These are phyloP conservation scores for Clitopilus passeckerianus DNA, from an alignment of 768 basidiomycete species.

Conservation along the genomic window DNA sequence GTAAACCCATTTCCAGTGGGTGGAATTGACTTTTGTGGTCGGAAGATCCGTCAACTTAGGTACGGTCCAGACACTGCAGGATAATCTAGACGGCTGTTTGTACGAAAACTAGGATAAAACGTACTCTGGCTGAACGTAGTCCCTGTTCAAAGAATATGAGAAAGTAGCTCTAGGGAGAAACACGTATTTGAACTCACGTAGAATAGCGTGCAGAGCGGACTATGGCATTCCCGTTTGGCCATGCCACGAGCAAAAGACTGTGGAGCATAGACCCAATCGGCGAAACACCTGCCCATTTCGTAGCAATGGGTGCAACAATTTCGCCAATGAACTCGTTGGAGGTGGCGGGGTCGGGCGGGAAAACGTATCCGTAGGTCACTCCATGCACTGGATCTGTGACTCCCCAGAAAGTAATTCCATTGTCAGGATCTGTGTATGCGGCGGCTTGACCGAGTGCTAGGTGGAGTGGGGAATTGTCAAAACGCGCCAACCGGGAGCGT, in stretches of 20 bases:
- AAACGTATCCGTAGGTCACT: constrained; percentile 44
- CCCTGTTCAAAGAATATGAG: constrained; percentile 22
- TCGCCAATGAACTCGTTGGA: constrained; percentile 58
- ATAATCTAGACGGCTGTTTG: neutral
- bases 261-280: constrained; percentile 51
- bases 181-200: constrained; percentile 32
- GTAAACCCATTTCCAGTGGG: constrained; percentile 67
- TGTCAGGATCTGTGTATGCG: constrained; percentile 45
- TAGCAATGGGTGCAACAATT: constrained; percentile 49
- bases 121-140: constrained; percentile 47
- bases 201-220: constrained; percentile 49
- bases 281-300: constrained; percentile 50
- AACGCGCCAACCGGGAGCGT: neutral
- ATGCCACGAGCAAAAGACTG: constrained; percentile 54
- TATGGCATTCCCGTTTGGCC: constrained; percentile 50
- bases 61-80: constrained; percentile 35
- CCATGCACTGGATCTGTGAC: constrained; percentile 33
- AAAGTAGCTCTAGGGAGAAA: neutral
- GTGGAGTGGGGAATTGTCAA: neutral
- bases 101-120: constrained; percentile 7
- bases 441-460: constrained; percentile 37
- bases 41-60: constrained; percentile 49
- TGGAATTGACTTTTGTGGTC: constrained; percentile 46
- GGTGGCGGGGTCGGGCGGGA: constrained; percentile 40
- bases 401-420: constrained; percentile 50